phyloP scores from a whole-genome alignment of 306 rosid genomes.

The Psophocarpus tetragonolobus region DNA sequence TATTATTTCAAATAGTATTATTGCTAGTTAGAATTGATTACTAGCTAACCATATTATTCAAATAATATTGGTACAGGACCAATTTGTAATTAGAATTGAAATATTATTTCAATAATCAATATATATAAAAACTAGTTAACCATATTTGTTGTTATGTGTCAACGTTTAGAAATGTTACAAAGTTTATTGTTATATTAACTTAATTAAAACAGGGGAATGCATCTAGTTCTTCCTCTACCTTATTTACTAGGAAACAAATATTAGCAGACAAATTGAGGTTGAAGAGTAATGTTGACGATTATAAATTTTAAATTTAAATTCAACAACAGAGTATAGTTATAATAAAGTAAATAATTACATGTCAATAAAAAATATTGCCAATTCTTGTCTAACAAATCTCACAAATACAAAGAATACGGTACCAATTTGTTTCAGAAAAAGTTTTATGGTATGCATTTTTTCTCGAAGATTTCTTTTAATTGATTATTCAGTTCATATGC shows the following conservation, averaged over 20 bases:
- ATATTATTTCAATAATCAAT: too few relatives aligned
- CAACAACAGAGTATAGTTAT: not conserved
- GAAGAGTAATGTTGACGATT: not conserved
- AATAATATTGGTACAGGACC: too few relatives aligned
- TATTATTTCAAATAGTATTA: too few relatives aligned
- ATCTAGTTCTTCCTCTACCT: too few relatives aligned
- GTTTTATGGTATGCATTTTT: not conserved
- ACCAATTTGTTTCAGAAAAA: not conserved
- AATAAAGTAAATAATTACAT: not conserved
- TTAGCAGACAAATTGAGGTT: not conserved
- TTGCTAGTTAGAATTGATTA: too few relatives aligned
- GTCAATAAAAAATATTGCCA: constrained; percentile 1
- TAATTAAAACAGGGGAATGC: too few relatives aligned
- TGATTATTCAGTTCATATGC: not conserved
- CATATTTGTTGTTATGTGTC: too few relatives aligned
- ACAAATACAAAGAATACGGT: constrained; percentile 1
- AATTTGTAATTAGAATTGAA: too few relatives aligned
- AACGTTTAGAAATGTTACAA: too few relatives aligned
- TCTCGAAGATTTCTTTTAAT: not conserved
- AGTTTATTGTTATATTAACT: too few relatives aligned
- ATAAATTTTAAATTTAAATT: constrained; percentile 4
- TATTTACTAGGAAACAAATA: not conserved
- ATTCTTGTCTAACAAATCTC: not conserved
- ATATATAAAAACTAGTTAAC: too few relatives aligned
- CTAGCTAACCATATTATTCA: too few relatives aligned